Conservation (phyloP, 2,329 filamentous ascomycete genomes). For the Apiospora marii region DNA sequence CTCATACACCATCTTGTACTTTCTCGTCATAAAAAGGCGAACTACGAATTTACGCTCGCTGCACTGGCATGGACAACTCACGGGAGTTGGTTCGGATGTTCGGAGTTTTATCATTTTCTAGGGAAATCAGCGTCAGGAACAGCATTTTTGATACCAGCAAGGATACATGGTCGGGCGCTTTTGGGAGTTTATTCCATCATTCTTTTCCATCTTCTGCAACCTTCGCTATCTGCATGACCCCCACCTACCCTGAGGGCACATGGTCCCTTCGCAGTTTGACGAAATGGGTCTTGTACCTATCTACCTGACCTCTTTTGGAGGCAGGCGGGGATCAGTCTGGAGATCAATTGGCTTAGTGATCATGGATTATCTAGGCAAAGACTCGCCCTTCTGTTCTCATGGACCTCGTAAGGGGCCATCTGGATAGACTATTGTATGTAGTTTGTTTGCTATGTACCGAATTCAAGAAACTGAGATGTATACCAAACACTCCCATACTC, state of each 20-base stretch:
- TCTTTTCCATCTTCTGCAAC: background rate
- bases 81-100: background rate
- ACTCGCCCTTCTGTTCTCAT: background rate
- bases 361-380: background rate
- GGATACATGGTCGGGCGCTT: constrained; percentile 9
- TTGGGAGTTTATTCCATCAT: constrained; percentile 1
- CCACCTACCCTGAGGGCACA: background rate
- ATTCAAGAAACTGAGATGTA: background rate
- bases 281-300: background rate
- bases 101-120: background rate
- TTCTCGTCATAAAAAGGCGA: background rate
- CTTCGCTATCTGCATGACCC: background rate
- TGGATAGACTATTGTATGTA: background rate
- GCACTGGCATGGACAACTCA: constrained; percentile 15
- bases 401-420: background rate
- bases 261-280: background rate
- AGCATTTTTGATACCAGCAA: constrained; percentile 20
- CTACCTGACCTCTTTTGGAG: background rate
- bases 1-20: constrained; percentile 16
- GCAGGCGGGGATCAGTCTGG: background rate
- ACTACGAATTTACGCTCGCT: constrained; percentile 18
- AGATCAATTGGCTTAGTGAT: background rate
- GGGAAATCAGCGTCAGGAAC: background rate
- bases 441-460: background rate
- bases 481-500: background rate